Evolutionary conservation across 257 asterid genomes (phyloP).

Genomic region (Echites panduratus): DNA sequence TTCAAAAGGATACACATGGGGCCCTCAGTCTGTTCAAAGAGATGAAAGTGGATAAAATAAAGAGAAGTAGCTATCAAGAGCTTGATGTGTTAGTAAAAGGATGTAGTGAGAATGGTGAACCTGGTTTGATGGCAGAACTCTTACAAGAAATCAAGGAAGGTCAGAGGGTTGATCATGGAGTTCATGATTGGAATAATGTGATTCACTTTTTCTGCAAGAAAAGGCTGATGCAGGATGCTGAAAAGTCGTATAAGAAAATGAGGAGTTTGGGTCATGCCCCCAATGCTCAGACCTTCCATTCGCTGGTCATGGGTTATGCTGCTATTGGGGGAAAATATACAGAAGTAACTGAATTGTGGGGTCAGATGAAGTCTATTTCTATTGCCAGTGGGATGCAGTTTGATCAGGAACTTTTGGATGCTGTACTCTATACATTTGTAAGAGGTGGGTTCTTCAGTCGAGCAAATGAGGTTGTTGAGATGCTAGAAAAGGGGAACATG

Average conservation of each 20-base stretch:
- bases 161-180: constrained; percentile 54
- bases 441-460: constrained; percentile 85
- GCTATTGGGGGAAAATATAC: constrained; percentile 75
- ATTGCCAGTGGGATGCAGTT: constrained; percentile 59
- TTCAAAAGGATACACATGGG: constrained; percentile 60
- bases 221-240: constrained; percentile 82
- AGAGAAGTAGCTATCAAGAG: constrained; percentile 39
- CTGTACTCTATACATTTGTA: constrained; percentile 78
- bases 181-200: constrained; percentile 86
- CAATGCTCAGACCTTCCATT: constrained; percentile 85
- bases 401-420: constrained; percentile 79
- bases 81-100: constrained; percentile 34
- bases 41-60: constrained; percentile 81
- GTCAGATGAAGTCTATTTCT: constrained; percentile 76
- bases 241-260: constrained; percentile 90
- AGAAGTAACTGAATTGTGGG: constrained; percentile 92
- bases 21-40: constrained; percentile 78
- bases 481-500: constrained; percentile 73
- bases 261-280: constrained; percentile 67
- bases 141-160: constrained; percentile 78
- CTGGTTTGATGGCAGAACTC: constrained; percentile 58
- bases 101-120: constrained; percentile 33
- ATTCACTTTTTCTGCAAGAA: constrained; percentile 92
- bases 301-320: constrained; percentile 80
- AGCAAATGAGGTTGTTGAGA: constrained; percentile 72